Percentiles rank a stretch among this genome's conserved stretches.
These are phyloP conservation scores for Glycine latifolia DNA, from an alignment of 306 rosid species.

Conservation along the genomic window DNA sequence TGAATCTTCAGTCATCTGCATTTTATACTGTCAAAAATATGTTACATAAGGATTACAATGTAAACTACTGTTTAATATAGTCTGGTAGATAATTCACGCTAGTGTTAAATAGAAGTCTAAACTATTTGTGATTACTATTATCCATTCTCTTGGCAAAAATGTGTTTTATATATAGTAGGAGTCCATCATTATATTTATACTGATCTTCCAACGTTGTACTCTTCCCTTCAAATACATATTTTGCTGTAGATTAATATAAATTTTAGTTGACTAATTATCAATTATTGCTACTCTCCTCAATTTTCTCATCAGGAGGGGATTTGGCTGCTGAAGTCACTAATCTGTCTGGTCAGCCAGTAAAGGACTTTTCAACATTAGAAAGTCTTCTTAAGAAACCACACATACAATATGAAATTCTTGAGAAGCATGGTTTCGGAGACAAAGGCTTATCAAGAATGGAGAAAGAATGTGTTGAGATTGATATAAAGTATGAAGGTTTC, in stretches of 20 bases:
- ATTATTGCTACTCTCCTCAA: constrained; percentile 28
- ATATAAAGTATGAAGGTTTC: constrained; percentile 97
- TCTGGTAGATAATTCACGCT: constrained; percentile 6
- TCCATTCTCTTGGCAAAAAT: constrained; percentile 16
- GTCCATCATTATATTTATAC: neutral
- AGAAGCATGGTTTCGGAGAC: constrained; percentile 87
- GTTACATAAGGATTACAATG: neutral
- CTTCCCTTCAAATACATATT: neutral
- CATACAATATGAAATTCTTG: constrained; percentile 73
- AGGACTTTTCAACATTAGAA: constrained; percentile 82
- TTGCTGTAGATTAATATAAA: neutral
- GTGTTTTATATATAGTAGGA: neutral
- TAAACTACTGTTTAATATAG: constrained; percentile 24
- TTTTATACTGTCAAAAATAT: neutral
- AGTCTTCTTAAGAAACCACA: constrained; percentile 99
- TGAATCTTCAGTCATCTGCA: constrained; percentile 1
- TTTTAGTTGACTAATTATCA: constrained; percentile 5
- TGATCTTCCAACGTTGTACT: neutral
- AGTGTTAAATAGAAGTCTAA: constrained; percentile 15
- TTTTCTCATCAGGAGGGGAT: constrained; percentile 74
- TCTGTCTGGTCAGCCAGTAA: constrained; percentile 88
- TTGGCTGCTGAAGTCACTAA: constrained; percentile 71
- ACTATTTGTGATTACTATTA: constrained; percentile 26
- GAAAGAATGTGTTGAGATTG: constrained; percentile 91
- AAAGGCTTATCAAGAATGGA: constrained; percentile 69